Percentiles rank a stretch among this genome's conserved stretches.
Conservation (phyloP, 2,329 filamentous ascomycete genomes). For the Thielaviopsis musarum region DNA sequence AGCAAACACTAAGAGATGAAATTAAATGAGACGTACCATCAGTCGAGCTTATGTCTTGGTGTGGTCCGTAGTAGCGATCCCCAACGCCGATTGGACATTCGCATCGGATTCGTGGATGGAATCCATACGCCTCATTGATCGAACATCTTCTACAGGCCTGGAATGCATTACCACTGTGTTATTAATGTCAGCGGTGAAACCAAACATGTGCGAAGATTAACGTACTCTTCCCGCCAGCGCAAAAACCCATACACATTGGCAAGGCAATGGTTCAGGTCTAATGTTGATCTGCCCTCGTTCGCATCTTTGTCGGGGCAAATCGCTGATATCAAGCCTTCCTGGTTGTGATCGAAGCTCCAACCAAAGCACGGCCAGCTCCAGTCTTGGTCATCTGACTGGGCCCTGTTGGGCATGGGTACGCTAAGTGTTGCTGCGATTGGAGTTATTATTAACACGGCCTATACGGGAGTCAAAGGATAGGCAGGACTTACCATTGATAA, state of each 20-base stretch:
- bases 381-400: background rate
- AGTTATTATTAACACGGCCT: background rate
- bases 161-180: background rate
- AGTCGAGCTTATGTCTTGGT: background rate
- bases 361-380: background rate
- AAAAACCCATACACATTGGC: background rate
- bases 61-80: background rate
- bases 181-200: background rate
- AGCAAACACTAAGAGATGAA: background rate
- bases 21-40: background rate
- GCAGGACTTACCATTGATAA: background rate
- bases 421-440: background rate
- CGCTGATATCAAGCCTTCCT: background rate
- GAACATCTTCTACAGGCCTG: background rate
- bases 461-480: background rate
- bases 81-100: background rate
- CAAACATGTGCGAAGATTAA: no score
- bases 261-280: background rate
- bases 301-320: slow-evolving; percentile 1
- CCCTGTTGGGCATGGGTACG: background rate
- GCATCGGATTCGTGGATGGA: background rate
- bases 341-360: background rate
- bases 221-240: background rate
- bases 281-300: background rate
- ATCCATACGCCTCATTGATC: background rate